These are phyloP conservation scores for Bolboschoenus planiculmis DNA, from an alignment of 176 grass and related monocot genomes.

Conservation along the genomic window DNA sequence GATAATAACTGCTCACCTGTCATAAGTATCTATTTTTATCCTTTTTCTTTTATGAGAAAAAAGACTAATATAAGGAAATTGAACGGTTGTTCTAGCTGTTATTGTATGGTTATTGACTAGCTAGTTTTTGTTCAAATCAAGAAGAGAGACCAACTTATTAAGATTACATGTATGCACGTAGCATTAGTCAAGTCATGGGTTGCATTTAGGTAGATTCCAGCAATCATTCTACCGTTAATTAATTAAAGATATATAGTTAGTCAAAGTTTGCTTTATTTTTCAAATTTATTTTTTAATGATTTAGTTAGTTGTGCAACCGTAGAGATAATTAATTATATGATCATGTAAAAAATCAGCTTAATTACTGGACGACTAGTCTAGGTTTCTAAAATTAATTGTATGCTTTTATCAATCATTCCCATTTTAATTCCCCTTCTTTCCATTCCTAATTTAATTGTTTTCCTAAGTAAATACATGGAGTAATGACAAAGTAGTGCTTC, in stretches of 20 bases:
- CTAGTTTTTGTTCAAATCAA: conserved; percentile 12
- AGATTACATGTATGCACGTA: conserved; percentile 24
- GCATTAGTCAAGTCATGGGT: not conserved
- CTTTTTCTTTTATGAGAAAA: not conserved
- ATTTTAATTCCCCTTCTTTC: not conserved
- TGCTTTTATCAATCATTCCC: not conserved
- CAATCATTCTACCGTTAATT: not conserved
- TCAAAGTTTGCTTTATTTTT: not conserved
- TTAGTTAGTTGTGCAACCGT: not conserved
- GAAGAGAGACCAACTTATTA: not conserved
- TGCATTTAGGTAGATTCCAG: conserved; percentile 16
- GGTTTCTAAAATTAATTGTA: not conserved
- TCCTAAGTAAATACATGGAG: not conserved
- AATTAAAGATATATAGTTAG: conserved; percentile 15
- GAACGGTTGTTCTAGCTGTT: conserved; percentile 5
- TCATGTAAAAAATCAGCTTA: not conserved
- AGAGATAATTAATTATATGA: not conserved
- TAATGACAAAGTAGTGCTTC: not conserved
- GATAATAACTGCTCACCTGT: conserved; percentile 13
- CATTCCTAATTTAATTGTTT: not conserved
- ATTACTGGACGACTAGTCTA: not conserved
- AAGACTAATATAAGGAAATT: conserved; percentile 18
- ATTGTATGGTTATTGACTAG: not conserved
- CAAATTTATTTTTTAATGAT: not conserved
- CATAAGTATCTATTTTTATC: conserved; percentile 26